Evolutionary conservation across 345 rosid genomes (phyloP).

Genomic region (Brassica napus): DNA sequence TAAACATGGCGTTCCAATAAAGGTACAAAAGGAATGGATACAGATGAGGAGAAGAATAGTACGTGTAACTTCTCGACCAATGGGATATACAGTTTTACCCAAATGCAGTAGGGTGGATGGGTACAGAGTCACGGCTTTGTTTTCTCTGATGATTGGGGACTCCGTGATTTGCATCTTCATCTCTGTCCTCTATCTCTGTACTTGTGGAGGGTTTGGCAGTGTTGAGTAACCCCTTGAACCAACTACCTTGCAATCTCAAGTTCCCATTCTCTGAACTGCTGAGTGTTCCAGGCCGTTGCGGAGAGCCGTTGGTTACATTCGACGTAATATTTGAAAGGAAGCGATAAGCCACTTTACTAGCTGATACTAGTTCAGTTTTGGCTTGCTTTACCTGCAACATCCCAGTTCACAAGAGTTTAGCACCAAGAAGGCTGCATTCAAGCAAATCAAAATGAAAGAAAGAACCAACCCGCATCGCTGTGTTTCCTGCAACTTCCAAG

Average conservation of each 20-base stretch:
- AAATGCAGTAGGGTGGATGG: constrained; percentile 16
- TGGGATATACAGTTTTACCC: constrained; percentile 27
- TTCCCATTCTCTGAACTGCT: constrained; percentile 58
- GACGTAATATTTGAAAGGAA: constrained; percentile 70
- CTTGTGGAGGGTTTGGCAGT: constrained; percentile 54
- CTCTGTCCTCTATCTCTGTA: constrained; percentile 31
- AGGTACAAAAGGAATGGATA: constrained; percentile 15
- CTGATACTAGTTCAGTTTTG: constrained; percentile 87
- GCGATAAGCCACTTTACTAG: constrained; percentile 97
- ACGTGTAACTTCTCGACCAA: not conserved
- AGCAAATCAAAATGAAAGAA: not conserved
- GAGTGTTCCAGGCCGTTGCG: constrained; percentile 46
- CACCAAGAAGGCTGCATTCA: not conserved
- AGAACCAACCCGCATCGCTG: constrained; percentile 71
- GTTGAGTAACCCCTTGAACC: constrained; percentile 81
- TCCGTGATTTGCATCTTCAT: constrained; percentile 39
- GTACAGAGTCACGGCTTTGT: constrained; percentile 37
- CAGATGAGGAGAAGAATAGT: constrained; percentile 6
- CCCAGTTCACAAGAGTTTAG: constrained; percentile 9
- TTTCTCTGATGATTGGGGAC: constrained; percentile 29
- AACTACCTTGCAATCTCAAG: constrained; percentile 65
- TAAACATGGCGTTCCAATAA: not conserved
- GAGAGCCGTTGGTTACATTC: constrained; percentile 39
- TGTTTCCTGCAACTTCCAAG: constrained; percentile 83
- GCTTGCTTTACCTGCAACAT: constrained; percentile 89